Evolutionary conservation across 345 rosid species (phyloP).

Genomic region (Boechera divaricarpa): DNA sequence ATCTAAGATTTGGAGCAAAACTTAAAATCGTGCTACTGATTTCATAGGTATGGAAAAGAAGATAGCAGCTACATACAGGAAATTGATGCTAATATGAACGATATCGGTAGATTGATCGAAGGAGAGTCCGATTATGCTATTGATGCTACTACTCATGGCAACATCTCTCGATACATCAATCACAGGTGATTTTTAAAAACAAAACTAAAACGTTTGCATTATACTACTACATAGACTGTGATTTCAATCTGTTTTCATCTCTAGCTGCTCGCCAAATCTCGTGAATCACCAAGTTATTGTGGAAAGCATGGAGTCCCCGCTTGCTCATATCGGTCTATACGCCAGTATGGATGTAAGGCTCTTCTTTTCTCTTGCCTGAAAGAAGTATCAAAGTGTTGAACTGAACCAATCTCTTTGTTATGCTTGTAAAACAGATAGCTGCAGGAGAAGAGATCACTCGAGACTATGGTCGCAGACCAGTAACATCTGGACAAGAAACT

Average conservation of each 20-base stretch:
- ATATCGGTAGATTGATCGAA: constrained; percentile 83
- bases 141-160: constrained; percentile 83
- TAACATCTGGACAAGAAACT: constrained; percentile 59
- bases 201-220: not conserved
- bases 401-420: not conserved
- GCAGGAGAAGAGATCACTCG: constrained; percentile 88
- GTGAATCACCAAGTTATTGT: constrained; percentile 80
- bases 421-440: constrained; percentile 71
- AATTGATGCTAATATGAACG: constrained; percentile 71
- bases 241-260: constrained; percentile 32
- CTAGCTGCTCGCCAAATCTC: constrained; percentile 92
- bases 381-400: not conserved
- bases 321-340: constrained; percentile 85
- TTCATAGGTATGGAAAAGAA: constrained; percentile 63
- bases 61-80: constrained; percentile 68
- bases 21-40: constrained; percentile 5
- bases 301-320: constrained; percentile 84
- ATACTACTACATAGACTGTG: not conserved
- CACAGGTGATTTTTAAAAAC: constrained; percentile 69
- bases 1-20: not conserved
- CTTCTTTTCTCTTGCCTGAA: constrained; percentile 24
- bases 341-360: constrained; percentile 88
- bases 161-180: constrained; percentile 88
- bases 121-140: constrained; percentile 64
- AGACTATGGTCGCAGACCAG: constrained; percentile 58